Base-by-base conservation (phyloP, 805 yeast species). In the Candida boidinii region DNA sequence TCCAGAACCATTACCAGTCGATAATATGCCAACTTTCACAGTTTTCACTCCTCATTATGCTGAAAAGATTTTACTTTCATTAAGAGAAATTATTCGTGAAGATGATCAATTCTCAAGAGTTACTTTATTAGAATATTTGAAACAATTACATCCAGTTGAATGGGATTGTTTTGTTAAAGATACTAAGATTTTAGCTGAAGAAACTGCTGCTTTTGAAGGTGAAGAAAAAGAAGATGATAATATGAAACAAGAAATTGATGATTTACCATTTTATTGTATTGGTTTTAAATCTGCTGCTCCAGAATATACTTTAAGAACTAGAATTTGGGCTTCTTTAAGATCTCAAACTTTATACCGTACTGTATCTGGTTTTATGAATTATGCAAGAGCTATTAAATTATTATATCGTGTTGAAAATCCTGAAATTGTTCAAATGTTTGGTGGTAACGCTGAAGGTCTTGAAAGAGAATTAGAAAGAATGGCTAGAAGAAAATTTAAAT, bases 11-110 rank as follows among this genome's bases (percentile, higher is more conserved):
- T 70, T 92, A 55, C 98, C 99, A 28, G 97, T 94, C 47, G 98
- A 92, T 63, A 90, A 90, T 70, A 92, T 92, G 98, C 99, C 99
- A 44, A 90, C 97, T 10, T 92, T 92, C 62, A 88, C 98, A 25
- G 97, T 92, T 16, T 68, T 90, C 60, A 82, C 90, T 46, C 97
- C 98, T 52, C 98, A 90, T 60, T 90, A 90, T 63, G 70, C 92
- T 44, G 98, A 90, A 66, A 90, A 87, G 76, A 90, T 90, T 41
- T 68, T 88, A 48, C 66, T 90, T 31, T 85, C 96, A n/a, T 68
- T 92, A 51, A 81, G 94, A 58, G 98, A 90, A 62, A 87, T 92
- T 54, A 90, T 92, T 49, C 80, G 95, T 53, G 97, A 90, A 65
- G 97, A 92, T 59, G 96, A 88, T 55, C 95, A 87, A 64, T 86